Conservation (phyloP, 1,139 yeast species). For the Sugiyamaella castrensis region DNA sequence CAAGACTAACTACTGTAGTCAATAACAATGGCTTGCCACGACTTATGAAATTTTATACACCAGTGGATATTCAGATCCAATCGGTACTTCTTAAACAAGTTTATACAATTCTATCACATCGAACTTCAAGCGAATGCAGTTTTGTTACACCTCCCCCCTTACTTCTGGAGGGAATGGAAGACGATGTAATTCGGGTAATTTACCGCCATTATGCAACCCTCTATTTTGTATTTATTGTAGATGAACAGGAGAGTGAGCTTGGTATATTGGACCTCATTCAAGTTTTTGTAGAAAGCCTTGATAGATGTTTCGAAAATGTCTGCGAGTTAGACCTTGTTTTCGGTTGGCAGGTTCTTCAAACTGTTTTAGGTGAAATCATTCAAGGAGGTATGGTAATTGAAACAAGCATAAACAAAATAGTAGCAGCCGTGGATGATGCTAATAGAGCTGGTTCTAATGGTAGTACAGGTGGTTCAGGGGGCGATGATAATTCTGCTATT, state of each 20-base stretch:
- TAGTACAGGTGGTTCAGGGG: slow-evolving; percentile 11
- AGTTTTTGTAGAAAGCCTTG: slow-evolving; percentile 93
- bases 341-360: slow-evolving; percentile 95
- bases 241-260: slow-evolving; percentile 90
- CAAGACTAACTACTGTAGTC: slow-evolving; percentile 42
- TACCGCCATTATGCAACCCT: slow-evolving; percentile 93
- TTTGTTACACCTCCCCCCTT: slow-evolving; percentile 78
- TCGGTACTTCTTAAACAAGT: slow-evolving; percentile 71
- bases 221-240: slow-evolving; percentile 92
- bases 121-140: slow-evolving; percentile 73
- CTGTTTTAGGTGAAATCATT: slow-evolving; percentile 79
- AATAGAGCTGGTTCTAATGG: slow-evolving; percentile 32
- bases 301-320: slow-evolving; percentile 88
- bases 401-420: slow-evolving; percentile 78
- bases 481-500: slow-evolving; percentile 21
- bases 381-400: slow-evolving; percentile 99
- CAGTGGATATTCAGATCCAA: slow-evolving; percentile 78
- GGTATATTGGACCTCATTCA: slow-evolving; percentile 93
- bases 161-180: slow-evolving; percentile 44
- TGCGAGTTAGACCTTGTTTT: slow-evolving; percentile 93
- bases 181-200: slow-evolving; percentile 81
- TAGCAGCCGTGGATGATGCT: slow-evolving; percentile 55
- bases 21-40: slow-evolving; percentile 93
- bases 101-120: slow-evolving; percentile 60
- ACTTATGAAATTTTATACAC: slow-evolving; percentile 86